A percentile compares a stretch with the other conserved stretches of the same genome.
Conservation (phyloP, 2,329 filamentous ascomycete genomes). For the Amylocarpus encephaloides region DNA sequence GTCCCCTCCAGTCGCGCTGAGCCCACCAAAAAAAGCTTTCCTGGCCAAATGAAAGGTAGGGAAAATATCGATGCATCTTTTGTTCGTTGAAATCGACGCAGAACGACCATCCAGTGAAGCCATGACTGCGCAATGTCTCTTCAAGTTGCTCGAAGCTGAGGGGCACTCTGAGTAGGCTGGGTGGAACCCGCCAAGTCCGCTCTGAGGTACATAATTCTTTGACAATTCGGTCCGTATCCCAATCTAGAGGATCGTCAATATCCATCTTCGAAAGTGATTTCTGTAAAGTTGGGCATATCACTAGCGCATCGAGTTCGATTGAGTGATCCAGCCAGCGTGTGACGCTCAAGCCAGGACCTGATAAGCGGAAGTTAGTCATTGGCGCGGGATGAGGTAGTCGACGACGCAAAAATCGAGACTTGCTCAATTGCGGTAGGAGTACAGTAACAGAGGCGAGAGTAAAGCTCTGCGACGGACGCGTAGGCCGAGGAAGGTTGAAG, state of each 20-base stretch:
- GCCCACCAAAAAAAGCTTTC: too few species aligned
- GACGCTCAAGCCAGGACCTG: slow-evolving; percentile 1
- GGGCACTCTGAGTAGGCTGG: slow-evolving; percentile 9
- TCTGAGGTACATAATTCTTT: slow-evolving; percentile 54
- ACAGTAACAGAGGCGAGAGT: too few species aligned
- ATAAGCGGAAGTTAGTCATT: background rate
- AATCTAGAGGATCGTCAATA: slow-evolving; percentile 62
- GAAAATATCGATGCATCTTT: too few species aligned
- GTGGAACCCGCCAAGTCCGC: slow-evolving; percentile 41
- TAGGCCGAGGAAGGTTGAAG: too few species aligned
- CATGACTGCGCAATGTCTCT: too few species aligned
- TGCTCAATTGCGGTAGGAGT: too few species aligned
- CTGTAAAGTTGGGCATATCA: background rate
- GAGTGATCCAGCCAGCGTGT: background rate
- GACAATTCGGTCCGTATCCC: slow-evolving; percentile 63
- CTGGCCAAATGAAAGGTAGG: too few species aligned
- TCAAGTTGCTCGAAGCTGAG: slow-evolving; percentile 28
- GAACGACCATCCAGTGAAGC: too few species aligned
- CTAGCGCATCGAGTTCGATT: background rate
- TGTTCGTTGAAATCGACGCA: too few species aligned
- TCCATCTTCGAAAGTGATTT: slow-evolving; percentile 23
- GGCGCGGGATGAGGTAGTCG: background rate
- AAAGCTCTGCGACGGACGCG: too few species aligned
- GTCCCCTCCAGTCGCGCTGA: too few species aligned
- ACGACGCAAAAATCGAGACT: too few species aligned